Base-by-base conservation (phyloP, 164 flowering plant species). In the Echeveria elegans region DNA sequence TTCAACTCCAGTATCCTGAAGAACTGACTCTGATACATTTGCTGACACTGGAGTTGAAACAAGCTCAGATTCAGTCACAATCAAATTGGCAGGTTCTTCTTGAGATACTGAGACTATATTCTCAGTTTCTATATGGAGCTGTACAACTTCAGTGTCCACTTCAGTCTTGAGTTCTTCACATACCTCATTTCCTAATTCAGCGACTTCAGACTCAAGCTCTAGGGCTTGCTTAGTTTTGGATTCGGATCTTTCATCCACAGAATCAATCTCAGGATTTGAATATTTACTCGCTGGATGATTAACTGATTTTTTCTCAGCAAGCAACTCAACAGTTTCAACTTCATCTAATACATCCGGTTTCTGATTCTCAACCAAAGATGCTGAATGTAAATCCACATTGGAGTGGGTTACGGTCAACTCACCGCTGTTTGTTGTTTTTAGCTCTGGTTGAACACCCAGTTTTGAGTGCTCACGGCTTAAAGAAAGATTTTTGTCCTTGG, bases 1-100 rank as follows among this genome's bases (percentile, higher is more conserved):
- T 50, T 21, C 53, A 48, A 4, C 71, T 64, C 53, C 81, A 63
- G 65, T 74, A 59, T 77, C 81, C 60, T 68, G 77, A 74, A 60
- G 32, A 30, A 80, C 72, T 36, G 82, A 80, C 78, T 66, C 71
- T 59, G 67, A 29, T 67, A 79, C 68, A 75, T 66, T 77, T 28
- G 71, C 72, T 52, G 82, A 74, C 60, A 72, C 74, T 63, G 76
- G 68, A 6, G 80, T 41, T 68, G 82, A 81, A 66, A 91, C 72
- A 70, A 82, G 93, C 80, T 91, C 87, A 68, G 91, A 86, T 72
- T 89, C 89, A 18, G 97, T 81, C 60, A 88, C 56, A 84, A 88
- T 77, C 81, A 67, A 76, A 87, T 88, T 68, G 93, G 69, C 36
- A 93, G 93, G 76, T 79, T 86, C 58, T 76, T 77, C 38, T 43